Evolutionary conservation across 78 protist genomes (phyloP), one percentile per base, ranked within the genome.

Genomic region (Dictyostelium citrinum): DNA sequence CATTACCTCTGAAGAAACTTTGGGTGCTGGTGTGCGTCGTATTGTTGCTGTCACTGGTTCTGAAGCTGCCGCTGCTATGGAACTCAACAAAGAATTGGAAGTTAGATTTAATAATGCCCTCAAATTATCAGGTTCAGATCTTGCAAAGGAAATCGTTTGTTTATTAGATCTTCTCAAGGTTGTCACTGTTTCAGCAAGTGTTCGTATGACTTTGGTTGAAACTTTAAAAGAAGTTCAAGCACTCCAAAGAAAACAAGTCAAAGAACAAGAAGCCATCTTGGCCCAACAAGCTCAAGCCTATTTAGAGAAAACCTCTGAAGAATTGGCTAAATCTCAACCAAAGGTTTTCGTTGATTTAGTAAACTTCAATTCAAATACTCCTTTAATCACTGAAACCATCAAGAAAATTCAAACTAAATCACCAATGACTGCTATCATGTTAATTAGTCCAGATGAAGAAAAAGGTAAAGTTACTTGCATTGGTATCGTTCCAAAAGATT

Each of bases 11-110:
- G 99, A 99, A 85, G 99, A 96, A 74, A 97, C 96, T 46, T 14
- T 98, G 2, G 91, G 94, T 31, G 93, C 95, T 61, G 99, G 99
- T 78, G 90, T 97, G 1, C 91, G 99, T 24, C 97, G 99, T 16
- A 39, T 99, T 27, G 91, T 95, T 39, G 97, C 97, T 49, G 80
- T 90, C 64, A 96, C 99, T 49, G 97, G 98, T n/a, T 33, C 70
- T 1, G 96, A 84, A 20, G 98, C 99, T 11, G 29, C 24, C 31
- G 68, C 67, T 31, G 95, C 72, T 7, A 43, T 31, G 17, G 93
- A 88, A 45, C 45, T 43, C 8, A 88, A 88, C 67, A 76, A 79
- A 68, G 61, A 72, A 82, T n/a, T 88, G 41, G 81, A 76, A 35
- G 24, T 12, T 1, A 24, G 61, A 9, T 88, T 88, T 72, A 60